Base-by-base conservation (phyloP, 2,329 filamentous ascomycete species). In the Plectosphaerella sp. region DNA sequence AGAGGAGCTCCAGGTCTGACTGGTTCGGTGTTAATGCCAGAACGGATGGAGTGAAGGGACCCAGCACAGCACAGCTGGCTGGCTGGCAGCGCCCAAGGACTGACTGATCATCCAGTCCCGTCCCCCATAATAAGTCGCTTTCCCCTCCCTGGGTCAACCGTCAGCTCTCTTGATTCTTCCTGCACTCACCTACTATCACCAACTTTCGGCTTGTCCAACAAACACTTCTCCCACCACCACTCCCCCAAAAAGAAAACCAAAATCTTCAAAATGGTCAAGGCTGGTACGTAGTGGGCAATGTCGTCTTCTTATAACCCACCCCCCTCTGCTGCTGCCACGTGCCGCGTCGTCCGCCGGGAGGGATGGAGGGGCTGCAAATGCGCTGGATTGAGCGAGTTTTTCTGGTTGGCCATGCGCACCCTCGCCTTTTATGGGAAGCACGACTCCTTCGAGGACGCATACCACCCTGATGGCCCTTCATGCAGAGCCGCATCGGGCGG, bases 261-360 rank as follows among this genome's bases (percentile, higher is more conserved):
- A 78, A 63, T 76, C 78, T 76, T 78, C 88, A 96, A 86, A 86
- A 97, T 97, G 92, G 92, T 97, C 82, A 97, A 96, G 84, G 92
- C 93, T 79, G 90, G 91, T 96, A 84, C 70, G 88, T 83, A 57
- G 49, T 24, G 50, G 59, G 52, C 16, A 16, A 15, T 39, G 15
- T 16, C 41, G 18, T 20, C 18, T 58, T 58, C 57, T 57, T 61
- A 52, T 41, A 57, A 47, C 50, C 42, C 47, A 47, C 56, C 60
- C 59, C 56, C 62, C 60, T 60, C 28, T 33, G 28, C 57, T 50
- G 39, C 49, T 37, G 50, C 45, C 36, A 20, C 42, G 16, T 24
- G 37, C 10, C 39, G 49, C 15, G 14, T 12, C 25, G 33, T 35
- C 28, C n/a, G n/a, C n/a, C 36, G 36, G 33, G 39, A 33, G 52